Conservation (phyloP, 2,329 filamentous ascomycete genomes). For the Sporothrix euskadiensis region DNA sequence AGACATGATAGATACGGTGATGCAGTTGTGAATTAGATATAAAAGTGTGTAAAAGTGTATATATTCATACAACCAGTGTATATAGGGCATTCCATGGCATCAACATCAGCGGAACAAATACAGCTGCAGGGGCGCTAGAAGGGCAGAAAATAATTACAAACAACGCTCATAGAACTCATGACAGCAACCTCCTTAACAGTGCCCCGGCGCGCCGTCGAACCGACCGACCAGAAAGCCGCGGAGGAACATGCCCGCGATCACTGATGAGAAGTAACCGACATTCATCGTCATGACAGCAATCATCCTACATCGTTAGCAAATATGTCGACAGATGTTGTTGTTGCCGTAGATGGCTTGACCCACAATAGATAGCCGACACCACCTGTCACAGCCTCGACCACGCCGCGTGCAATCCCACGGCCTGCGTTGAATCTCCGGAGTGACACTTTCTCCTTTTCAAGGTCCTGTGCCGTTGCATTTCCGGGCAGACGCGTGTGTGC, state of each 20-base stretch:
- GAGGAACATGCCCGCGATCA: slow-evolving; percentile 57
- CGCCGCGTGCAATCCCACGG: slow-evolving; percentile 35
- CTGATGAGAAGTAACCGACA: slow-evolving; percentile 75
- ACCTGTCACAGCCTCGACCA: slow-evolving; percentile 62
- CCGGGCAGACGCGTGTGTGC: neutral
- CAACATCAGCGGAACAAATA: neutral
- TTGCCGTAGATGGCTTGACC: slow-evolving; percentile 45
- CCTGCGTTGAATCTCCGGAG: slow-evolving; percentile 6
- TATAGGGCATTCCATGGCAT: neutral
- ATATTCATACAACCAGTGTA: slow-evolving; percentile 1
- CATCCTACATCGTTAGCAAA: slow-evolving; percentile 62
- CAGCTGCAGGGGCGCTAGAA: neutral
- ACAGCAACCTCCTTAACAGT: neutral
- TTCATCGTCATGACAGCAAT: slow-evolving; percentile 86
- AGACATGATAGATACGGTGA: neutral
- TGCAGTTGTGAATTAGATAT: neutral
- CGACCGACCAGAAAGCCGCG: slow-evolving; percentile 14
- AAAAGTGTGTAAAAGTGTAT: neutral
- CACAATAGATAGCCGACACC: slow-evolving; percentile 83
- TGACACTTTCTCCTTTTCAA: neutral
- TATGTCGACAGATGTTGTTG: neutral
- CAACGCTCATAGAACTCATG: neutral
- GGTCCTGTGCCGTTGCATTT: neutral
- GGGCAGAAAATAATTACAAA: neutral
- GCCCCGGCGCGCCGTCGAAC: neutral